phyloP scores from a whole-genome alignment of 495 filamentous ascomycete genomes.

The Aspergillus heteromorphus region DNA sequence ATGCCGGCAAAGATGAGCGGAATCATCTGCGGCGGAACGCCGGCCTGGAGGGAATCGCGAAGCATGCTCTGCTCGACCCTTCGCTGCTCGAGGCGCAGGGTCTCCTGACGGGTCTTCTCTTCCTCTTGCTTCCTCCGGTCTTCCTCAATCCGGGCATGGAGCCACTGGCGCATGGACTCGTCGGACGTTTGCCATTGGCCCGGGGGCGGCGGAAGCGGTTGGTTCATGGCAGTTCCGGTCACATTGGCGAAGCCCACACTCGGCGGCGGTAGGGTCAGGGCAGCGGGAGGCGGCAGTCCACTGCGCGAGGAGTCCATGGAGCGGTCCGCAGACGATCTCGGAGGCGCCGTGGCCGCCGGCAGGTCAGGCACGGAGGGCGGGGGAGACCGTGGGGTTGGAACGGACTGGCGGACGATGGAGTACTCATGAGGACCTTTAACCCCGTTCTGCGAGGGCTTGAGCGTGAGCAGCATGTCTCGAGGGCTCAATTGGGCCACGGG shows the following conservation, averaged over 20 bases:
- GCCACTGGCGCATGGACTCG: constrained; percentile 76
- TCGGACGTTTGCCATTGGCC: constrained; percentile 69
- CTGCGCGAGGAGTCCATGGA: constrained; percentile 34
- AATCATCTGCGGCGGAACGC: constrained; percentile 80
- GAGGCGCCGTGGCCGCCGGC: constrained; percentile 9
- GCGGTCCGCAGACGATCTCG: constrained; percentile 14
- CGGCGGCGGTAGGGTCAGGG: constrained; percentile 31
- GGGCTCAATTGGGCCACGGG: constrained; percentile 1
- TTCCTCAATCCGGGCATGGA: constrained; percentile 78
- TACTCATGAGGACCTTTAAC: constrained; percentile 37
- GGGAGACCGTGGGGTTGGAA: constrained; percentile 30
- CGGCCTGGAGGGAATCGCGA: constrained; percentile 69
- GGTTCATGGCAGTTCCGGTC: constrained; percentile 24
- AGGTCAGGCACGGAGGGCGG: constrained; percentile 16
- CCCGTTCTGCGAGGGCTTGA: constrained; percentile 38
- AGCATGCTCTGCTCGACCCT: constrained; percentile 81
- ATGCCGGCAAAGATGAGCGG: constrained; percentile 87
- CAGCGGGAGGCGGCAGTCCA: constrained; percentile 35
- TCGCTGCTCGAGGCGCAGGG: constrained; percentile 70
- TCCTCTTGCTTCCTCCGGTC: constrained; percentile 81
- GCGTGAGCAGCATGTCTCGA: constrained; percentile 37
- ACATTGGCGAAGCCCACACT: constrained; percentile 32
- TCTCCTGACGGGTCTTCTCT: constrained; percentile 80
- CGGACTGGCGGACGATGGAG: constrained; percentile 27
- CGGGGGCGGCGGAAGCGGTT: constrained; percentile 63